A percentile compares a stretch with the other conserved stretches of the same genome.
These are phyloP conservation scores for Magnusiomyces magnusii DNA, from an alignment of 1,139 yeast species.

Conservation along the genomic window DNA sequence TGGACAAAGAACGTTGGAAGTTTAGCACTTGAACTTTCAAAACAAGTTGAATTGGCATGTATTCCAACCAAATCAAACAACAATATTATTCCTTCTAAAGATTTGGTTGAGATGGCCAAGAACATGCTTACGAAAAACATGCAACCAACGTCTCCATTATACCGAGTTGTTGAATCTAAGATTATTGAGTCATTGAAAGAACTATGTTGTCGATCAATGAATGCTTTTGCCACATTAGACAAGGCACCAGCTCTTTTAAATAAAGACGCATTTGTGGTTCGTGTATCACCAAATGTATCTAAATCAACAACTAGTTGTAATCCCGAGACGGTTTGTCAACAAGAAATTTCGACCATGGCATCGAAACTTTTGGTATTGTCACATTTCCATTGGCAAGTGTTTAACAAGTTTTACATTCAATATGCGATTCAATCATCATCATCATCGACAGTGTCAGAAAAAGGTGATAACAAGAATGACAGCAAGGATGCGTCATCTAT, in stretches of 20 bases:
- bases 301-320: not conserved
- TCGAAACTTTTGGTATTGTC: slow-evolving; percentile 50
- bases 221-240: slow-evolving; percentile 22
- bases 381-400: slow-evolving; percentile 71
- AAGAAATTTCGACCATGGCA: slow-evolving; percentile 21
- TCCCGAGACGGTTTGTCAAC: slow-evolving; percentile 1
- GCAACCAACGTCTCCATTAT: slow-evolving; percentile 75
- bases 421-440: slow-evolving; percentile 13
- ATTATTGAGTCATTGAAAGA: slow-evolving; percentile 24
- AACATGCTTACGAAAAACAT: slow-evolving; percentile 82
- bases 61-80: not conserved
- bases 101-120: slow-evolving; percentile 51
- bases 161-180: slow-evolving; percentile 61
- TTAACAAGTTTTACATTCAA: slow-evolving; percentile 38
- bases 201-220: slow-evolving; percentile 18
- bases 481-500: not conserved
- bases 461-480: not conserved
- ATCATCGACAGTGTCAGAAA: no score
- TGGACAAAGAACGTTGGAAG: slow-evolving; percentile 82
- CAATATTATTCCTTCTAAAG: slow-evolving; percentile 7
- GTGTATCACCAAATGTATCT: slow-evolving; percentile 3
- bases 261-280: slow-evolving; percentile 10
- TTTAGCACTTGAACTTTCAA: slow-evolving; percentile 64
- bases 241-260: slow-evolving; percentile 16
- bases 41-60: slow-evolving; percentile 28